Evolutionary conservation across 345 rosid genomes (phyloP).

Genomic region (Eutrema heterophyllum): DNA sequence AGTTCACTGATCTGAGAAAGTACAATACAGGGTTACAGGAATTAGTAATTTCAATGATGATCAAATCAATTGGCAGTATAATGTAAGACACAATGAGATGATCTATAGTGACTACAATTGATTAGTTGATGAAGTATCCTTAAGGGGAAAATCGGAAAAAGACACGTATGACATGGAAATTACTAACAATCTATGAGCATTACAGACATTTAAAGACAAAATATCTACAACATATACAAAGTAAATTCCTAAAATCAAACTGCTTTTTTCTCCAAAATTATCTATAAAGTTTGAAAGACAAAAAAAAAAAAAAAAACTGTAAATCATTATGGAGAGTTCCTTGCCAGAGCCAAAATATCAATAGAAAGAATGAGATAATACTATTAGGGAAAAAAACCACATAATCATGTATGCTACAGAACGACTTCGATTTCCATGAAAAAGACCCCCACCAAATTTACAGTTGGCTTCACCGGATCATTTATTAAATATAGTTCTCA

Average conservation of each 20-base stretch:
- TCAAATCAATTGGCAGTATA: neutral
- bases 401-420: neutral
- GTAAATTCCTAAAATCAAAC: neutral
- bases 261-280: neutral
- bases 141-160: neutral
- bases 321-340: neutral
- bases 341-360: neutral
- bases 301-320: neutral
- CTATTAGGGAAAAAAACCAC: neutral
- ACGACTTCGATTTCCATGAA: neutral
- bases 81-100: neutral
- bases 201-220: neutral
- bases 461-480: neutral
- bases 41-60: conserved; percentile 13
- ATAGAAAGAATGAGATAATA: neutral
- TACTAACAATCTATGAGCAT: conserved; percentile 5
- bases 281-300: no score
- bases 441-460: neutral
- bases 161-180: conserved; percentile 9
- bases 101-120: conserved; percentile 1
- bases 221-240: conserved; percentile 2
- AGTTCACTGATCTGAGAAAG: conserved; percentile 62
- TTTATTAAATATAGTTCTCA: neutral
- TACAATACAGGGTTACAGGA: neutral
- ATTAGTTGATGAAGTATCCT: conserved; percentile 5